Percentiles rank a stretch among this genome's conserved stretches.
phyloP scores from a whole-genome alignment of 306 rosid species.

The Sindora glabra region DNA sequence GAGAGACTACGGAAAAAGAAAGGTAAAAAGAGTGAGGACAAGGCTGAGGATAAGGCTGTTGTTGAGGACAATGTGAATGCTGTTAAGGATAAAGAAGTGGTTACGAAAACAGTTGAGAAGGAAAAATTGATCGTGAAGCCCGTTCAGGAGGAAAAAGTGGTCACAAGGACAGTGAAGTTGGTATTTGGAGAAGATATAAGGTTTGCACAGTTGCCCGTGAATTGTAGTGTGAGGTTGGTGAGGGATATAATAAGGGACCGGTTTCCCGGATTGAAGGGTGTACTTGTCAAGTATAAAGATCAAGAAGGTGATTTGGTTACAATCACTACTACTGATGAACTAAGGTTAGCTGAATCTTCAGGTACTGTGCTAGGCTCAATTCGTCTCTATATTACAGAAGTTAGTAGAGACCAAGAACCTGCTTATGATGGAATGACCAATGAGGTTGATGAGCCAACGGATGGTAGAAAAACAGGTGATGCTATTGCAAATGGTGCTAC shows the following conservation, averaged over 20 bases:
- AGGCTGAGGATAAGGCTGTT: slow-evolving; percentile 39
- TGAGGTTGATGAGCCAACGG: slow-evolving; percentile 12
- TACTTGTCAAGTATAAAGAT: slow-evolving; percentile 76
- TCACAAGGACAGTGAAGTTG: slow-evolving; percentile 71
- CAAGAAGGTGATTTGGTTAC: slow-evolving; percentile 93
- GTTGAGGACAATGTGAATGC: slow-evolving; percentile 35
- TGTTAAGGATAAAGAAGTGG: slow-evolving; percentile 34
- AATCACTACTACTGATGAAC: slow-evolving; percentile 57
- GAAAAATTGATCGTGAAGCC: slow-evolving; percentile 23
- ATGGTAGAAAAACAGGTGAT: slow-evolving; percentile 5
- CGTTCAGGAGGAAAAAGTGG: slow-evolving; percentile 33
- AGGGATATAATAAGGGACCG: slow-evolving; percentile 59
- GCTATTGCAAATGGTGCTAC: slow-evolving; percentile 31
- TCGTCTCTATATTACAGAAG: slow-evolving; percentile 52
- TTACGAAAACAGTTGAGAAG: slow-evolving; percentile 25
- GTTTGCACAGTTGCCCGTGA: slow-evolving; percentile 64
- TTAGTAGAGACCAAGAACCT: slow-evolving; percentile 55
- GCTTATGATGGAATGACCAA: slow-evolving; percentile 40
- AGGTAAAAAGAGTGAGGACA: slow-evolving; percentile 26
- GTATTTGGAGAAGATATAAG: slow-evolving; percentile 88
- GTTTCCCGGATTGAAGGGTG: slow-evolving; percentile 69
- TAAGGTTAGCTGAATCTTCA: slow-evolving; percentile 61
- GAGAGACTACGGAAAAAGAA: slow-evolving; percentile 66
- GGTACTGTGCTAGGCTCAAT: slow-evolving; percentile 37
- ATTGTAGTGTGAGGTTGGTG: slow-evolving; percentile 58